Base-by-base conservation (phyloP, 1,139 yeast genomes). In the Candida tetrigidarum region DNA sequence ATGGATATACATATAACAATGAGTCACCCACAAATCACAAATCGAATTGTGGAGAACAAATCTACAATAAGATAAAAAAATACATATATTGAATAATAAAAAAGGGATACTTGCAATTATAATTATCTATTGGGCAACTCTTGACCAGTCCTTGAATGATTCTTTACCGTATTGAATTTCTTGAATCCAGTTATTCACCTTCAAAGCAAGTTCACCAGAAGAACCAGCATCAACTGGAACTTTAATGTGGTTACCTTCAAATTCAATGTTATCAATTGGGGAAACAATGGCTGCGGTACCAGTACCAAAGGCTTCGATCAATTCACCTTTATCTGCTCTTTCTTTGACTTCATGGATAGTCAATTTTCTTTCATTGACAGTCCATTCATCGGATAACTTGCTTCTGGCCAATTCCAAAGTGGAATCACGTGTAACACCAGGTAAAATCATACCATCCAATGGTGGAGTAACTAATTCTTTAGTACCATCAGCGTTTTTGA, bases 281-380 rank as follows among this genome's bases (percentile, higher is more conserved):
- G 96, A 84, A 39, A 93, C 98, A 63, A 92, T 83, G 34, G 98
- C 98, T 45, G 99, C 98, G 45, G 99, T 93, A 59, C 99, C 98
- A 15, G 97, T 78, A 56, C 99, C 99, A 61, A 93, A 93, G 11
- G 97, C 96, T 74, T 93, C 98, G 8, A 91, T 80, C 59, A 93
- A 79, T 63, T 87, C 86, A 47, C 96, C 96, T 65, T 83, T 81
- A 35, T 69, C 72, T 40, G 96, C 86, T 58, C 81, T 82, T 57
- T 87, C 91, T 45, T 78, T 78, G 46, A 93, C 87, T 70, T 93
- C 98, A 52, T 67, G 63, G 55, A 93, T 91, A 52, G 96, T 80
- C 71, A 76, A 86, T 68, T 81, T 80, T 69, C 98, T 84, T 74
- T 93, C 98, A 54, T 74, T 78, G 47, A 93, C 72, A 32, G 67